A percentile compares a stretch with the other conserved stretches of the same genome.
These are phyloP conservation scores for Candida nanaspora DNA, from an alignment of 805 yeast genomes.

Conservation along the genomic window DNA sequence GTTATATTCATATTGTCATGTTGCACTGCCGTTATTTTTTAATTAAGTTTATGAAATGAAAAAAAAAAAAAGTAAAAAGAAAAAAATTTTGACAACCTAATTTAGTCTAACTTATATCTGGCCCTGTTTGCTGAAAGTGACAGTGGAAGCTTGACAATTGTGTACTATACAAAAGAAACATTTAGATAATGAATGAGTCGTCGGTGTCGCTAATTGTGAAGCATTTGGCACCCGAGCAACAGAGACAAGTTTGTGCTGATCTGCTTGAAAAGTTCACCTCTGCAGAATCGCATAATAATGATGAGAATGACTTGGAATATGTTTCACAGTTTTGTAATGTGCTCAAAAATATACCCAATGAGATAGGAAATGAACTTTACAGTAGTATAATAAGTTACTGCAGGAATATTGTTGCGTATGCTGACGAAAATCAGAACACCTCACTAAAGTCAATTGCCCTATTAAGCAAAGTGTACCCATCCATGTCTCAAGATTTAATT, in stretches of 20 bases:
- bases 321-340: conserved; percentile 16
- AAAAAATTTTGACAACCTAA: background rate
- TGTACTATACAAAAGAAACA: no score
- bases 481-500: conserved; percentile 5
- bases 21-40: no score
- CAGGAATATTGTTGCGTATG: background rate
- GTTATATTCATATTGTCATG: no score
- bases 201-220: conserved; percentile 9
- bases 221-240: conserved; percentile 8
- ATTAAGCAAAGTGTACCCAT: background rate
- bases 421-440: background rate
- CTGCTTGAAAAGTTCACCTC: conserved; percentile 1
- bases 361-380: conserved; percentile 4
- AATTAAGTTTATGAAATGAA: no score
- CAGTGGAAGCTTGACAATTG: no score
- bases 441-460: background rate
- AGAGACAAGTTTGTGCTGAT: conserved; percentile 3
- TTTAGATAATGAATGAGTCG: conserved; percentile 6
- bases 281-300: background rate
- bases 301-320: background rate
- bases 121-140: no score
- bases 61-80: no score
- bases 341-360: conserved; percentile 4
- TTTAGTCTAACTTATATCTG: background rate
- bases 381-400: conserved; percentile 3